phyloP scores from a whole-genome alignment of 306 rosid genomes.

The Pachyrhizus erosus region DNA sequence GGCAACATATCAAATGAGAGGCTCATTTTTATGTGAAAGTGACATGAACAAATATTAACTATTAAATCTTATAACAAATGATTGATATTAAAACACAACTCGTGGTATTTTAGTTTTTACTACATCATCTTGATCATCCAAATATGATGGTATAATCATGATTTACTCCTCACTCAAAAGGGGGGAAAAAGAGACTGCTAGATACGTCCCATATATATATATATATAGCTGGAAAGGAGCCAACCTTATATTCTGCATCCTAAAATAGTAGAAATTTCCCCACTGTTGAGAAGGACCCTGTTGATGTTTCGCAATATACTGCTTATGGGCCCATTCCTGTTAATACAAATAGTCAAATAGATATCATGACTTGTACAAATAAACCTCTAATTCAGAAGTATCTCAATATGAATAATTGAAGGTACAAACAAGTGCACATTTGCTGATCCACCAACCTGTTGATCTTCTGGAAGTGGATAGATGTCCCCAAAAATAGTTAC shows the following conservation, averaged over 20 bases:
- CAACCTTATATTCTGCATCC: conserved; percentile 96
- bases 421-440: conserved; percentile 8
- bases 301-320: conserved; percentile 93
- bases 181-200: neutral
- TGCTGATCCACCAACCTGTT: conserved; percentile 65
- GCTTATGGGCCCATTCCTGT: conserved; percentile 99
- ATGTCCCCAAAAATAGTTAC: conserved; percentile 98
- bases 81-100: neutral
- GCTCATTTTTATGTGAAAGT: neutral
- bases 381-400: conserved; percentile 25
- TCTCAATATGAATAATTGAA: conserved; percentile 21
- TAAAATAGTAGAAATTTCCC: conserved; percentile 97
- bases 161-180: neutral
- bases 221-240: conserved; percentile 27
- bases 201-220: neutral
- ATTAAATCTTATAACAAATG: neutral
- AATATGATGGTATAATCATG: neutral
- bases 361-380: conserved; percentile 40
- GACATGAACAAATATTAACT: neutral
- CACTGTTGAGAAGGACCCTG: conserved; percentile 99
- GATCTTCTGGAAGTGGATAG: conserved; percentile 91
- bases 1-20: neutral
- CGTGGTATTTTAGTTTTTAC: too few species aligned
- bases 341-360: conserved; percentile 37
- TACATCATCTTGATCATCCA: neutral